Conservation (phyloP, 176 grass and related monocot genomes). For the Lolium perenne region DNA sequence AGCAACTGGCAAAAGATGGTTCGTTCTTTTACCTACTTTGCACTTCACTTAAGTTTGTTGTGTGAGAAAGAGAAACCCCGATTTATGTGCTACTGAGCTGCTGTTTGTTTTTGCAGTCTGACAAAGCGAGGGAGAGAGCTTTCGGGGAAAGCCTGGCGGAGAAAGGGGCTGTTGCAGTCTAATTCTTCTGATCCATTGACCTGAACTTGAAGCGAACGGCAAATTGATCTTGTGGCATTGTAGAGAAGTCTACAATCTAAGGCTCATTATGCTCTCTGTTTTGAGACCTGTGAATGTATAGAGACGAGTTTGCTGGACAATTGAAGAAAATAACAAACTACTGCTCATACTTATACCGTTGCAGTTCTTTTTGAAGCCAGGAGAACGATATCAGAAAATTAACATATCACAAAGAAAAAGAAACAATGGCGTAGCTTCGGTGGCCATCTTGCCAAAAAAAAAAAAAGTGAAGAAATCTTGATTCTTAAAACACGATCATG, state of each 20-base stretch:
- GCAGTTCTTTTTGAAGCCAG: constrained; percentile 29
- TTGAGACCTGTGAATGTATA: constrained; percentile 12
- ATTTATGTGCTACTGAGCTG: background rate
- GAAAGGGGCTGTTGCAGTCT: constrained; percentile 13
- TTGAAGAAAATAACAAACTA: background rate
- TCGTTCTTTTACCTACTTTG: constrained; percentile 16
- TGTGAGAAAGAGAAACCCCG: background rate
- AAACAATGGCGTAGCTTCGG: background rate
- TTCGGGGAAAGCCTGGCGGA: constrained; percentile 47
- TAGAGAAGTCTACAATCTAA: background rate
- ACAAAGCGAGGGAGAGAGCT: constrained; percentile 60
- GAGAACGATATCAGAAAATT: background rate
- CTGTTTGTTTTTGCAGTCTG: constrained; percentile 43
- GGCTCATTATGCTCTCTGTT: background rate
- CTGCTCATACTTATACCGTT: background rate
- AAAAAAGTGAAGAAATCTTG: background rate
- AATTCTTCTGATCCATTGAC: constrained; percentile 30
- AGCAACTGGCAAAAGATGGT: constrained; percentile 87
- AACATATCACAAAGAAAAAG: background rate
- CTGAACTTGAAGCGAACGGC: background rate
- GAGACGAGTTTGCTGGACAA: background rate
- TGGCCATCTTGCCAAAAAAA: background rate
- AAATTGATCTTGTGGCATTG: background rate
- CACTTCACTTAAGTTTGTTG: background rate
- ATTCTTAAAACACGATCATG: background rate